Conservation (phyloP, 495 filamentous ascomycete species). For the Xylaria flabelliformis region DNA sequence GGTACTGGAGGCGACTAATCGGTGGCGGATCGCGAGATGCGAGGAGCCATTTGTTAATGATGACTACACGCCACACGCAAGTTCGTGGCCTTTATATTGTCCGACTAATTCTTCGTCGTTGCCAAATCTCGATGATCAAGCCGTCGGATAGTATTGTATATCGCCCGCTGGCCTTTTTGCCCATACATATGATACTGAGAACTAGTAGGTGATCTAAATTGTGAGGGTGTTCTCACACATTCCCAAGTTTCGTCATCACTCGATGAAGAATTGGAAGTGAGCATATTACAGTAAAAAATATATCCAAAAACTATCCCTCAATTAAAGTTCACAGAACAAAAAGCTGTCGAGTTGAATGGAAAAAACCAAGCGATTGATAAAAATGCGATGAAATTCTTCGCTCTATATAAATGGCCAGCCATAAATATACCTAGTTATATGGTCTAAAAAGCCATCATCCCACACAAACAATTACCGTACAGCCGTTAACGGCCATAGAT, state of each 20-base stretch:
- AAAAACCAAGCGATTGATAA: background rate
- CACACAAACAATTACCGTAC: background rate
- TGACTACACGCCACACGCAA: background rate
- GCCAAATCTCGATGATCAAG: background rate
- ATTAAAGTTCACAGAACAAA: too few species aligned
- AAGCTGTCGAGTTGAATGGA: background rate
- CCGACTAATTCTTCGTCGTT: background rate
- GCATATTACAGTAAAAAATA: too few species aligned
- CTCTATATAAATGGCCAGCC: background rate
- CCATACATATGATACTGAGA: too few species aligned
- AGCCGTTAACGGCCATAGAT: background rate
- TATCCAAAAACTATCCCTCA: too few species aligned
- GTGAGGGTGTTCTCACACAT: too few species aligned
- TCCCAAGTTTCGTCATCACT: too few species aligned
- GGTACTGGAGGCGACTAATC: conserved; percentile 50
- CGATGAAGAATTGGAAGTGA: too few species aligned
- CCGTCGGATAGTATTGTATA: too few species aligned
- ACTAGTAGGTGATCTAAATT: too few species aligned
- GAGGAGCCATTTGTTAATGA: conserved; percentile 42
- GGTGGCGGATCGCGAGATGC: conserved; percentile 49
- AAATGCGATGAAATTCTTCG: background rate
- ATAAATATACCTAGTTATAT: background rate
- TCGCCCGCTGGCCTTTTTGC: too few species aligned
- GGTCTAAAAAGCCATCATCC: background rate
- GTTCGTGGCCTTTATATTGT: background rate